Conservation (phyloP, 2,329 filamentous ascomycete species). For the Pseudogymnoascus sp. region DNA sequence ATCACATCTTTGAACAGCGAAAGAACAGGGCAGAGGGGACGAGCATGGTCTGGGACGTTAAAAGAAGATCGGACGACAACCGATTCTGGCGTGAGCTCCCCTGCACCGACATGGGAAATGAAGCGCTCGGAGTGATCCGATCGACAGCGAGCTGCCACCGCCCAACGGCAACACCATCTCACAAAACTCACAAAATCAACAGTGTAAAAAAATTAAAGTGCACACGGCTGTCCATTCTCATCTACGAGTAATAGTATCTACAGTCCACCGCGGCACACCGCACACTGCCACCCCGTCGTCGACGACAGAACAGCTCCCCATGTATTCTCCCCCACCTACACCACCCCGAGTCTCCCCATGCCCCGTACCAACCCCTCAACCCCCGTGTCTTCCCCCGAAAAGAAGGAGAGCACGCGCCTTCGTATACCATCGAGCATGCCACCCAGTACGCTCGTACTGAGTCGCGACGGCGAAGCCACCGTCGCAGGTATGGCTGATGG, state of each 20-base stretch:
- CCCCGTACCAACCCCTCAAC: not conserved
- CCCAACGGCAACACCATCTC: not conserved
- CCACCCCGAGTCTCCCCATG: not conserved
- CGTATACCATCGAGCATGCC: not conserved
- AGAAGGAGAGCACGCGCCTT: not conserved
- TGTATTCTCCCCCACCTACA: not conserved
- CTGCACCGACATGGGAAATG: not conserved
- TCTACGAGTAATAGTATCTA: not conserved
- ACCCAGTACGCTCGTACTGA: not conserved
- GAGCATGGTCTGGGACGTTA: not conserved
- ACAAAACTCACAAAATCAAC: not conserved
- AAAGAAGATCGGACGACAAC: not conserved
- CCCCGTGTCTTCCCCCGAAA: not conserved
- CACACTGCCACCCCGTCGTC: not conserved
- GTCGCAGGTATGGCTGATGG: not conserved
- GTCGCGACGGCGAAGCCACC: not conserved
- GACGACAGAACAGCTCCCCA: not conserved
- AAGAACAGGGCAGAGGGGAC: not conserved
- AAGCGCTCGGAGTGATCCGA: not conserved
- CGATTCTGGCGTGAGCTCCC: not conserved
- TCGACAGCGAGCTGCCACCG: not conserved
- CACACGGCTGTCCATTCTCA: not conserved
- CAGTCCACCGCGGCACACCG: not conserved
- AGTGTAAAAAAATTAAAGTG: not conserved
- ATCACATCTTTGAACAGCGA: not conserved